phyloP scores from a whole-genome alignment of 2,329 filamentous ascomycete genomes.

The Monosporascus sp. region DNA sequence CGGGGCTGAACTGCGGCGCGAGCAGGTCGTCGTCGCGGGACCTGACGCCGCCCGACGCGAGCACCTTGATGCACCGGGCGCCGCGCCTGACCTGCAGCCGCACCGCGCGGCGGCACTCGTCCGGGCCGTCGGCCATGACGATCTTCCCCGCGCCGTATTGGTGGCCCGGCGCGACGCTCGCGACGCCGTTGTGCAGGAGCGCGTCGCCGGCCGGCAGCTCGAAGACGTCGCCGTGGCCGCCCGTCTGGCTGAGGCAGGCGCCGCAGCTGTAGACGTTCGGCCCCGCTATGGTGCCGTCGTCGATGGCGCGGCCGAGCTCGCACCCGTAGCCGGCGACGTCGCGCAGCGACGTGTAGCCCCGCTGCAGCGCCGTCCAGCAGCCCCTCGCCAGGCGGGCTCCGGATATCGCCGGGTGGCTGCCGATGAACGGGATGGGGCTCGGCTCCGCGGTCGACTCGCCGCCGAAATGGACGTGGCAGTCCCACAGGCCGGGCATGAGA shows the following conservation, averaged over 20 bases:
- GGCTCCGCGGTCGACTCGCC: conserved; percentile 13
- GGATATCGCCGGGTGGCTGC: conserved; percentile 24
- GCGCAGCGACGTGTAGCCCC: conserved; percentile 31
- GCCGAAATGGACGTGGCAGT: conserved; percentile 29
- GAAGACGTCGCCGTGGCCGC: conserved; percentile 31
- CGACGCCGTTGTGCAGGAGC: conserved; percentile 29
- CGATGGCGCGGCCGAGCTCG: conserved; percentile 26
- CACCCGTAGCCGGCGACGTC: conserved; percentile 30
- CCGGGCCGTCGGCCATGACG: conserved; percentile 32
- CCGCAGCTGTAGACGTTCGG: conserved; percentile 29
- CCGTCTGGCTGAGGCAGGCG: conserved; percentile 30
- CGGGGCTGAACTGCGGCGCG: conserved; percentile 34
- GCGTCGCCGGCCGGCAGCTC: conserved; percentile 29
- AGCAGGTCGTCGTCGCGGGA: conserved; percentile 34
- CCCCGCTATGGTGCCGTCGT: conserved; percentile 27
- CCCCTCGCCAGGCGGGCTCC: conserved; percentile 29
- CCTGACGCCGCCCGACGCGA: conserved; percentile 34
- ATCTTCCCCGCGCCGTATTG: conserved; percentile 21
- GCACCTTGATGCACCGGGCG: conserved; percentile 35
- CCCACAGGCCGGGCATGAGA: conserved; percentile 32
- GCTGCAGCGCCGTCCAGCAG: conserved; percentile 34
- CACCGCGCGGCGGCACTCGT: conserved; percentile 35
- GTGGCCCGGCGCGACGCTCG: conserved; percentile 25
- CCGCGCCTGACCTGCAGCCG: conserved; percentile 35
- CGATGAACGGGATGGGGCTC: conserved; percentile 15